Base-by-base conservation (phyloP, 352 stramenopile genomes). In the Globisporangium spiculum region DNA sequence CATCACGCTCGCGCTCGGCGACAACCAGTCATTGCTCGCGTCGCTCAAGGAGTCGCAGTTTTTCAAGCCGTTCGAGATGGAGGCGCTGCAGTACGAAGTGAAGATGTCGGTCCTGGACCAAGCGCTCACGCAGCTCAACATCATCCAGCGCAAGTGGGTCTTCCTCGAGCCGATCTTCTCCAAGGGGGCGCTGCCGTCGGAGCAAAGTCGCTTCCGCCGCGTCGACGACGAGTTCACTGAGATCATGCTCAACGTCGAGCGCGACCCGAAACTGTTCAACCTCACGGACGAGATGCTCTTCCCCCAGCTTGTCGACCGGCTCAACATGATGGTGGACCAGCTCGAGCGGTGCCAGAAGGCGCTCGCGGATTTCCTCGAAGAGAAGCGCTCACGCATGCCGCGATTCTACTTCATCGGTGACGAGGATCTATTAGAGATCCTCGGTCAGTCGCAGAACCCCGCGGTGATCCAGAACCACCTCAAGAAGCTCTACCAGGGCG, bases 371-470 rank as follows among this genome's bases (percentile, higher is more conserved):
- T 99, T 98, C 68, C 75, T 99, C 14, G 96, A 99, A 69, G 87
- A 96, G 52, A 99, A 99, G 69, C 83, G 96, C 3, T 90, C 85
- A 7, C 77, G 78, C 6, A 97, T 99, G 79, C 96, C 96, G n/a
- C 84, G 96, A 1, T 98, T 99, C 69, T 99, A 99, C 73, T 99
- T 99, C 64, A 97, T 99, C 61, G 95, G 95, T 16, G 93, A 99
- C 53, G 96, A 99, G 70, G 96, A 99, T 65, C 60, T 99, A 59
- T 79, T 99, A 6, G 96, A 99, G 67, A 98, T 99, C 63, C 80
- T 99, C 24, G 95, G 95, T 0, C 94, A 98, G 66, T 86, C 89
- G 26, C 86, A 97, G 66, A 98, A 98, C 69, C 92, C 94, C 0
- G 75, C 78, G 0, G 92, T 98, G 64, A 98, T 99, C 60, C 96